Percentiles rank a stretch among this genome's conserved stretches.
These are phyloP conservation scores for Emergomyces orientalis DNA, from an alignment of 2,329 filamentous ascomycete species.

Conservation along the genomic window DNA sequence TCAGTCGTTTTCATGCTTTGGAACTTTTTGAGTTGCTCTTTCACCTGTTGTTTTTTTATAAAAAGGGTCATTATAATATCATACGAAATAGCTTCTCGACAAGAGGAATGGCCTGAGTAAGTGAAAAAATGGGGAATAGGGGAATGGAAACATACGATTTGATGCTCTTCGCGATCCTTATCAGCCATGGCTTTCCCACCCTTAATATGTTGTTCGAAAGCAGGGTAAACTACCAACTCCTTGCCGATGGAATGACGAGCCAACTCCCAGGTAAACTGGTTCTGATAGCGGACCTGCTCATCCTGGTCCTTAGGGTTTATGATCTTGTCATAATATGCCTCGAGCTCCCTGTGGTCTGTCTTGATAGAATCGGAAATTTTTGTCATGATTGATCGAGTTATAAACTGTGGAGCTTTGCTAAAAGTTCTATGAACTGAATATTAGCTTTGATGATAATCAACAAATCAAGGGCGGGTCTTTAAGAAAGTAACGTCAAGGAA, in stretches of 20 bases:
- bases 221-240: slow-evolving; percentile 45
- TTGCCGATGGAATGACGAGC: slow-evolving; percentile 42
- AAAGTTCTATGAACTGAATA: background rate
- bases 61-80: background rate
- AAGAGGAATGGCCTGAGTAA: background rate
- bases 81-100: background rate
- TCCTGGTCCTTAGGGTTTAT: slow-evolving; percentile 31
- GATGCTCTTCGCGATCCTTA: slow-evolving; percentile 42
- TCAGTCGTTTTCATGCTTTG: slow-evolving; percentile 38
- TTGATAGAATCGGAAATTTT: slow-evolving; percentile 29
- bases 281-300: slow-evolving; percentile 37
- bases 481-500: background rate
- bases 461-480: background rate
- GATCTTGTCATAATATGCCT: slow-evolving; percentile 35
- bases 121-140: background rate
- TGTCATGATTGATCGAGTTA: slow-evolving; percentile 9
- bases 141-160: slow-evolving; percentile 31
- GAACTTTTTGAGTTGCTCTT: slow-evolving; percentile 43
- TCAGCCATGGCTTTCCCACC: slow-evolving; percentile 38
- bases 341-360: slow-evolving; percentile 32
- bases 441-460: background rate
- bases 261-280: slow-evolving; percentile 44
- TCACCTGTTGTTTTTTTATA: slow-evolving; percentile 35
- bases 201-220: slow-evolving; percentile 40
- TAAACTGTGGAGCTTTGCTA: background rate